Base-by-base conservation (phyloP, 257 asterid genomes). In the Lavandula angustifolia region DNA sequence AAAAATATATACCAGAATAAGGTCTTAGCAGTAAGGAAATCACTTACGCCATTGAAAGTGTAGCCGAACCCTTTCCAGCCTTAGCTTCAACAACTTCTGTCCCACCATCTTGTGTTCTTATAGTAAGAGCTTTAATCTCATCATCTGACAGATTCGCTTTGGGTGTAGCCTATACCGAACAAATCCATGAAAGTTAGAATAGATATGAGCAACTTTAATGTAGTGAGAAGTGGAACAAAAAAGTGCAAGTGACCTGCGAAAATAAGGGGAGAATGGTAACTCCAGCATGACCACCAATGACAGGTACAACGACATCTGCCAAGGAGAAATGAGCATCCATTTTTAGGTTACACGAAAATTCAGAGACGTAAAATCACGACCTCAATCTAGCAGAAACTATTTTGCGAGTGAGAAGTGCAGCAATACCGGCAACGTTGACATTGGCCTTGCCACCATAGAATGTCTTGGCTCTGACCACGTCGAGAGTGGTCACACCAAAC, bases 61-160 rank as follows among this genome's bases (percentile, higher is more conserved):
- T 94, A 54, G 99, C 97, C 33, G 99, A 90, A 63, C 96, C 97
- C 78, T 90, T 90, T 72, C 97, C 97, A 73, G 97, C 99, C 84
- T 94, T 94, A 9, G 99, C 99, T 77, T 83, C 92, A 38, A 94
- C 99, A 44, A 94, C 99, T 76, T 94, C 99, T 0, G 97, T 94
- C 55, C 97, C 96, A 75, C 97, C 99, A 73, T 94, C 92, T 82
- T 94, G 99, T 31, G 95, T 94, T 77, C 99, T 77, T 62, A 86
- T 83, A 14, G 99, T 86, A 57, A 90, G 91, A 59, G 96, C 95
- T 68, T 44, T 73, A 37, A 94, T 82, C 1, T 73, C 87, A 22
- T 94, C 95, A 75, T 78, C 81, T 0, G 95, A 57, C 58, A 94
- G 77, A 73, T 91, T 88, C 62, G 92, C 91, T 67, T 66, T 70